These are phyloP conservation scores for Sphagnurus paluster DNA, from an alignment of 1,284 basidiomycete genomes.

Conservation along the genomic window DNA sequence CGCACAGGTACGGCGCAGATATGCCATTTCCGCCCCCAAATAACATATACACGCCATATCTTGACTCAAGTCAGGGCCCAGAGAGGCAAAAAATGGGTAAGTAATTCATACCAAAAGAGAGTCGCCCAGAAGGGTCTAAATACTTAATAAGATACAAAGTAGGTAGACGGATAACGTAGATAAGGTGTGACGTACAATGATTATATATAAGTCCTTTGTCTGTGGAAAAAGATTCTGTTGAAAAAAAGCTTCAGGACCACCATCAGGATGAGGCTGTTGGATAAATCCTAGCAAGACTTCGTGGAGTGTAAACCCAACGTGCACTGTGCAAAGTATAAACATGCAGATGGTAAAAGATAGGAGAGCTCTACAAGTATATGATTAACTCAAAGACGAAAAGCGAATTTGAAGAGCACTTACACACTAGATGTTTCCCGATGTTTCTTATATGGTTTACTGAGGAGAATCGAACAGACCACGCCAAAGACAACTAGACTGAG, in stretches of 20 bases:
- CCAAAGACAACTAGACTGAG: too few relatives aligned
- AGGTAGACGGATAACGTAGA: background rate
- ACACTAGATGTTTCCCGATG: too few relatives aligned
- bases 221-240: slow-evolving; percentile 23
- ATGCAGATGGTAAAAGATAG: slow-evolving; percentile 20
- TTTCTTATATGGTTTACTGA: too few relatives aligned
- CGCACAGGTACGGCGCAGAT: slow-evolving; percentile 22
- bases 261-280: slow-evolving; percentile 16
- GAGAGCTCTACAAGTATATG: too few relatives aligned
- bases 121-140: slow-evolving; percentile 25
- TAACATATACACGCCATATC: slow-evolving; percentile 27
- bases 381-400: too few relatives aligned
- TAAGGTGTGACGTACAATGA: slow-evolving; percentile 21
- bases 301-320: slow-evolving; percentile 22
- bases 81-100: background rate
- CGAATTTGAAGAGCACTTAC: too few relatives aligned
- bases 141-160: background rate
- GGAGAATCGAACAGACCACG: too few relatives aligned
- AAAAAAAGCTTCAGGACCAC: slow-evolving; percentile 20
- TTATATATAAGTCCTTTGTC: slow-evolving; percentile 25
- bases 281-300: slow-evolving; percentile 25
- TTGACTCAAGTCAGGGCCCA: slow-evolving; percentile 2
- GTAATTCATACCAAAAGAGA: slow-evolving; percentile 17
- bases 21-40: slow-evolving; percentile 24
- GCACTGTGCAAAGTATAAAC: slow-evolving; percentile 25